phyloP scores from a whole-genome alignment of 2,329 filamentous ascomycete species.

The Neonectria neomacrospora region DNA sequence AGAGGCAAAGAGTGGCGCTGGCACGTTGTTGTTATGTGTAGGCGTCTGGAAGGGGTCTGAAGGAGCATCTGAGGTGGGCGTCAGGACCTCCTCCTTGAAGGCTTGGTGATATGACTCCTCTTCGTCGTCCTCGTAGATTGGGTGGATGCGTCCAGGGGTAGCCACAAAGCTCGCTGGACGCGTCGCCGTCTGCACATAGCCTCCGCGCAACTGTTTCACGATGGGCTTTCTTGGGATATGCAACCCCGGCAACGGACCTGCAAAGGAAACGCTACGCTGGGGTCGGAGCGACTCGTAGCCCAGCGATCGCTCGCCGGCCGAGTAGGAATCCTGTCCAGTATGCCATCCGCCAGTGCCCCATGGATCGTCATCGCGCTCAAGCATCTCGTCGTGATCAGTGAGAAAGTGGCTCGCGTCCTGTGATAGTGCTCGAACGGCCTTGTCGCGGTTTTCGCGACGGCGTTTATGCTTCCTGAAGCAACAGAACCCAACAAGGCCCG shows the following conservation, averaged over 20 bases:
- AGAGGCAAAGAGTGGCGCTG: conserved; percentile 43
- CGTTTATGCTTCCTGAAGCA: conserved; percentile 57
- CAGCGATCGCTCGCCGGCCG: conserved; percentile 53
- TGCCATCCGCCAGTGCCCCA: conserved; percentile 56
- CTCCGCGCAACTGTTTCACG: conserved; percentile 44
- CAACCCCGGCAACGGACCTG: conserved; percentile 33
- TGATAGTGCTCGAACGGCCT: conserved; percentile 59
- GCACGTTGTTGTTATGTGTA: conserved; percentile 33
- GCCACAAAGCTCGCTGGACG: conserved; percentile 45
- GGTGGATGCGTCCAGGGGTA: conserved; percentile 61
- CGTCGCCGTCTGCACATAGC: conserved; percentile 48
- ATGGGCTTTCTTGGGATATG: conserved; percentile 51
- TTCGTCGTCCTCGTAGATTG: conserved; percentile 69
- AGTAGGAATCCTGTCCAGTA: conserved; percentile 57
- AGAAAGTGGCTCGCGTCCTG: conserved; percentile 62
- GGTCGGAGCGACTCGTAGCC: conserved; percentile 64
- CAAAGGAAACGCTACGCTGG: conserved; percentile 34
- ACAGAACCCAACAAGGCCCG: conserved; percentile 60
- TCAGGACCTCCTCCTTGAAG: conserved; percentile 44
- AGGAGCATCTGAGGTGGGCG: conserved; percentile 51
- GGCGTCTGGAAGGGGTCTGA: conserved; percentile 65
- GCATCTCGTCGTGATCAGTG: conserved; percentile 59
- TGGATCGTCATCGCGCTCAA: conserved; percentile 51
- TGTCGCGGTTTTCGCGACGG: conserved; percentile 55
- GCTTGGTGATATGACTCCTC: conserved; percentile 53